phyloP scores from a whole-genome alignment of 2,329 filamentous ascomycete genomes.

The Metarhizium rileyi region DNA sequence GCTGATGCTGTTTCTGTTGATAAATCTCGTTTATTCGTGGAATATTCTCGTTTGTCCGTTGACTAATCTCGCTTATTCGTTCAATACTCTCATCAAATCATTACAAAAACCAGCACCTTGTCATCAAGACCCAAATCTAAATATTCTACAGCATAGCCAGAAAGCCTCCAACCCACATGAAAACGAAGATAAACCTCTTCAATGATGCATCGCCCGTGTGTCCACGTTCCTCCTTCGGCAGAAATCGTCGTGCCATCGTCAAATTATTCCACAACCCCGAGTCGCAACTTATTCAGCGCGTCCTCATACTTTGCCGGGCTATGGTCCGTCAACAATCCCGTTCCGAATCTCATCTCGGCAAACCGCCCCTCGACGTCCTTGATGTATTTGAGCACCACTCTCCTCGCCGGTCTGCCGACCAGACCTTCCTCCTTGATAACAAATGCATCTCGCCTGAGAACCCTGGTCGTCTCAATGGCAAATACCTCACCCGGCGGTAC shows the following conservation, averaged over 20 bases:
- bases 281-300: constrained; percentile 49
- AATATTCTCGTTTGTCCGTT: too few relatives aligned
- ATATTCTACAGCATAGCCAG: too few relatives aligned
- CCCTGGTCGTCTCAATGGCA: constrained; percentile 56
- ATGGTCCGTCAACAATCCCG: constrained; percentile 67
- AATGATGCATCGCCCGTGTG: background rate
- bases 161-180: too few relatives aligned
- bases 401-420: constrained; percentile 55
- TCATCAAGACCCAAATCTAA: too few relatives aligned
- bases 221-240: background rate
- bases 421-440: constrained; percentile 33
- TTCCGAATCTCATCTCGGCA: constrained; percentile 59
- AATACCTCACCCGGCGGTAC: constrained; percentile 71
- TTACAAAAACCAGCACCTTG: too few relatives aligned
- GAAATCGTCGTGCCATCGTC: background rate
- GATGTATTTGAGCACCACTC: constrained; percentile 62
- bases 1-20: too few relatives aligned
- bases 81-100: too few relatives aligned
- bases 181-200: background rate
- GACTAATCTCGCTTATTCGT: too few relatives aligned
- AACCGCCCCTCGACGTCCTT: constrained; percentile 62
- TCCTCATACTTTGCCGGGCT: constrained; percentile 66
- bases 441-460: constrained; percentile 59
- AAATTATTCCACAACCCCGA: constrained; percentile 31
- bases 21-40: too few relatives aligned